Evolutionary conservation across 768 basidiomycete genomes (phyloP), one percentile per base, ranked within the genome.

Genomic region (Pisolithus tinctorius): DNA sequence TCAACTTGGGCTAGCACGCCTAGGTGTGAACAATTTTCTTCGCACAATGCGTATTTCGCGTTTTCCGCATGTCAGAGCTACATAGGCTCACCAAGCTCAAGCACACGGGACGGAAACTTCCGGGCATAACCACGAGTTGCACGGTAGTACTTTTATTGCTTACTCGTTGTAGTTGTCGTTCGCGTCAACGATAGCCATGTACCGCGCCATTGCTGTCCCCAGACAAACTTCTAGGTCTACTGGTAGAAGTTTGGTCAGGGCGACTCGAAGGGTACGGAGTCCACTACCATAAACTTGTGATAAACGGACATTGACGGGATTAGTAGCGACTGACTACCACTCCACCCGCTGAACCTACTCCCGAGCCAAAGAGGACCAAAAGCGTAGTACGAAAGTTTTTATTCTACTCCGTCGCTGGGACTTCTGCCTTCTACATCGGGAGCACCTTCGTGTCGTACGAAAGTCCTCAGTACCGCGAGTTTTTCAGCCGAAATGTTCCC

Each of bases 401-500:
- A 30, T 72, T 84, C 68, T 82, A 86, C 49, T 83, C 88, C 14
- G 69, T 84, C 40, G 75, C 81, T 9, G 75, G 82, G 20, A 80
- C 81, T 16, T 80, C 84, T 45, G 81, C 83, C 16, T 92, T 93
- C 73, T 95, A 93, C 75, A 71, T 84, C 52, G 82, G 84, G 47
- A 91, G 91, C 68, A 80, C 85, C 8, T 86, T 88, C 67, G 71
- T 83, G 52, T 81, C 90, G 20, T 86, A 87, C 72, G 79, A 86
- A 60, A 83, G 80, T 67, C 85, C 84, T 58, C 66, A 73, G 2
- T 96, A 94, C 73, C 83, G 88, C 63, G 87, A 94, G 57, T 77
- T 95, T 64, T 96, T 96, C 74, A 77, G 82, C 50, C 80, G 84
- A 59, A 74, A 79, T 40, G 82, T 93, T 49, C 94, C 94, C 2